Base-by-base conservation (phyloP, 345 rosid genomes). In the Eutrema japonicum region DNA sequence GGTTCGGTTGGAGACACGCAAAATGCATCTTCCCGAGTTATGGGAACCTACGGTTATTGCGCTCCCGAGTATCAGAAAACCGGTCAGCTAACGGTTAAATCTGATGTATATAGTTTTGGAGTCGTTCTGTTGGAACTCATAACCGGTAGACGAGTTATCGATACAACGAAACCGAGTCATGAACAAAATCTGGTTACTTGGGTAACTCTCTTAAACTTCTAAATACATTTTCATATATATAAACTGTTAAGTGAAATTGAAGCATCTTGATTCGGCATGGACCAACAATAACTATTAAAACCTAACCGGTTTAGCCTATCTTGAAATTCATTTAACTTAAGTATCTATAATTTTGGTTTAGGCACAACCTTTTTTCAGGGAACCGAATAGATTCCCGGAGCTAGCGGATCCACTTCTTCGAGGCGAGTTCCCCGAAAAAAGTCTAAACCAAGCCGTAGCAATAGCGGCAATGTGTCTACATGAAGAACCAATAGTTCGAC, bases 81-180 rank as follows among this genome's bases (percentile, higher is more conserved):
- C 2, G 93, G 96, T 0, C 92, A 87, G 13, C 59, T 93, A 4
- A 87, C 97, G 0, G 79, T 82, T 2, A 90, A 87, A 70, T 90
- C 98, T 0, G 98, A 93, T 72, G 96, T 93, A 1, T 93, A 93
- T 73, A 89, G 93, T 66, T 90, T 90, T 30, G 98, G 98, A 29
- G 93, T 93, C 6, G 93, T 93, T 38, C 22, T 93, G 59, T 69
- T 93, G 80, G 98, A 93, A 71, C 68, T 89, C 64, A 90, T 93
- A 82, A 86, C 88, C 0, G 98, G 97, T 61, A 83, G 82, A 57
- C 83, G 93, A 74, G 97, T 69, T 60, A 77, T 90, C 32, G 96
- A 90, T 61, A 81, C 89, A 42, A 84, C 79, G 3, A 85, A 84
- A 68, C 70, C 84, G 3, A 73, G 50, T 26, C 16, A 78, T 3